Percentiles rank a stretch among this genome's conserved stretches.
Evolutionary conservation across 257 asterid species (phyloP).

Genomic region (Ligustrum vulgare): DNA sequence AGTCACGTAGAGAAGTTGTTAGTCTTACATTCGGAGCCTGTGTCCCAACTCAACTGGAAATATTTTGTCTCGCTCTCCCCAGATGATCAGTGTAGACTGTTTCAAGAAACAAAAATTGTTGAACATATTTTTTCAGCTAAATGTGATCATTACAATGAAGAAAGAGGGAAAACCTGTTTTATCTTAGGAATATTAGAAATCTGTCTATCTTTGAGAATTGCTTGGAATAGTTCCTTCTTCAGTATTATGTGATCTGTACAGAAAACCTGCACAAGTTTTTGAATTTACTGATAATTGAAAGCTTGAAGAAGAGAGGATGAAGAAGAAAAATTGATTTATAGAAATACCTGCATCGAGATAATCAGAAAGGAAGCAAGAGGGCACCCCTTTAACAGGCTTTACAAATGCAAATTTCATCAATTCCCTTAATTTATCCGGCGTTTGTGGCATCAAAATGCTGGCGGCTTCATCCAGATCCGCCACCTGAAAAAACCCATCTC

Average conservation of each 20-base stretch:
- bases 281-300: not conserved
- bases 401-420: conserved; percentile 70
- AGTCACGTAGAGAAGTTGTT: not conserved
- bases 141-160: not conserved
- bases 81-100: conserved; percentile 77
- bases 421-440: conserved; percentile 73
- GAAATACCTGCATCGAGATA: conserved; percentile 54
- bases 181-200: conserved; percentile 57
- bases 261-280: conserved; percentile 51
- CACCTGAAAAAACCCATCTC: conserved; percentile 64
- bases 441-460: conserved; percentile 73
- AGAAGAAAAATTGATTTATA: not conserved
- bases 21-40: conserved; percentile 57
- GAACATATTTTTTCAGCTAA: not conserved
- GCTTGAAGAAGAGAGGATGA: too few relatives aligned
- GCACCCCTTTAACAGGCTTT: conserved; percentile 62
- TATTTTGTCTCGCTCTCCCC: conserved; percentile 84
- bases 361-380: conserved; percentile 77
- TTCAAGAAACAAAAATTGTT: conserved; percentile 6
- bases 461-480: conserved; percentile 77
- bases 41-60: conserved; percentile 80
- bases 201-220: conserved; percentile 59
- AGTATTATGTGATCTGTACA: conserved; percentile 58
- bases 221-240: conserved; percentile 70
- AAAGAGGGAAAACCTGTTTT: conserved; percentile 44